A percentile compares a stretch with the other conserved stretches of the same genome.
These are phyloP conservation scores for Rhizodiscina lignyota DNA, from an alignment of 495 filamentous ascomycete genomes.

Conservation along the genomic window DNA sequence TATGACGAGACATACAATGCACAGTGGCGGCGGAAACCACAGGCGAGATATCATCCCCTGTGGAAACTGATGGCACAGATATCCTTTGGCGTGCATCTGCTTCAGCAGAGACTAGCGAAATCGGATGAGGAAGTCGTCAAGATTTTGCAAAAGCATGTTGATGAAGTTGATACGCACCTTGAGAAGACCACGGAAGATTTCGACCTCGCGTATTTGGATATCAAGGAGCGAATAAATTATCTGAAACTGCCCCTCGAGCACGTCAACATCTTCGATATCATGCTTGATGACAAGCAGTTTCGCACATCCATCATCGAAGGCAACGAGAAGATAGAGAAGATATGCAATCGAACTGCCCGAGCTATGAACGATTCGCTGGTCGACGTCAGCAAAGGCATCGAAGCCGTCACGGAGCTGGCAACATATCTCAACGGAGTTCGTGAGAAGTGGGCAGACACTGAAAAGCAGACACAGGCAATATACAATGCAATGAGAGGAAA, in stretches of 20 bases:
- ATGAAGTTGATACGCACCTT: slow-evolving; percentile 83
- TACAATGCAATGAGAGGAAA: slow-evolving; percentile 24
- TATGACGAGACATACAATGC: slow-evolving; percentile 48
- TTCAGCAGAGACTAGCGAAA: slow-evolving; percentile 73
- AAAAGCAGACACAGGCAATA: slow-evolving; percentile 12
- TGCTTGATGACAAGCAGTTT: slow-evolving; percentile 73
- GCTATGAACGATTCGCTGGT: slow-evolving; percentile 58
- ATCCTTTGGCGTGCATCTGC: slow-evolving; percentile 78
- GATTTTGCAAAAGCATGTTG: slow-evolving; percentile 82
- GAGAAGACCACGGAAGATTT: slow-evolving; percentile 77
- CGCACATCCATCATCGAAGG: slow-evolving; percentile 65
- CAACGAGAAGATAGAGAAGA: slow-evolving; percentile 83
- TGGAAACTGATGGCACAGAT: slow-evolving; percentile 87
- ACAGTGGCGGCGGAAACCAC: slow-evolving; percentile 54
- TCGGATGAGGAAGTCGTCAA: slow-evolving; percentile 72
- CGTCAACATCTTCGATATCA: slow-evolving; percentile 66
- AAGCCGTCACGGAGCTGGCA: slow-evolving; percentile 59
- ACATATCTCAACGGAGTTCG: slow-evolving; percentile 51
- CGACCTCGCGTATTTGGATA: slow-evolving; percentile 58
- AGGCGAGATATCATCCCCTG: slow-evolving; percentile 62
- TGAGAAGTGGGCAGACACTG: slow-evolving; percentile 28
- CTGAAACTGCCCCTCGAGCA: slow-evolving; percentile 75
- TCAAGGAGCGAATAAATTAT: slow-evolving; percentile 64
- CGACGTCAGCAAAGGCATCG: slow-evolving; percentile 63
- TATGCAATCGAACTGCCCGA: slow-evolving; percentile 57